Evolutionary conservation across 371 early-diverging fungal species (phyloP), one percentile per base, ranked within the genome.

Genomic region (Lichtheimia hyalospora): DNA sequence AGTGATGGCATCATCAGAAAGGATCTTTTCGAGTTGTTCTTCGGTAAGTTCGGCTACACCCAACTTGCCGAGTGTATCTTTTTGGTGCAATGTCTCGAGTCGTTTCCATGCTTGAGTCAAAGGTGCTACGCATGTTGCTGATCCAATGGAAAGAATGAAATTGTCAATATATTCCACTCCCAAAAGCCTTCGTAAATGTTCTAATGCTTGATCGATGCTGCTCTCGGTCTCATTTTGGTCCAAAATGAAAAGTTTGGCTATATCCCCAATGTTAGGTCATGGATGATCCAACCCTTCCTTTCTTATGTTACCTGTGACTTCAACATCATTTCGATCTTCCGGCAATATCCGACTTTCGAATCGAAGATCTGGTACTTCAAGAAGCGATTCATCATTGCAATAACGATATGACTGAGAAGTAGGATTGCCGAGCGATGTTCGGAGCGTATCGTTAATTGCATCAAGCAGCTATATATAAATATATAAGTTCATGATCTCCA

Each of bases 201-300:
- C 34, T 44, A 82, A 51, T 1, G 83, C 72, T 3, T 61, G 54
- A 21, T 69, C 64, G 40, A 83, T 56, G 15, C 62, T 60, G 49
- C 53, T 24, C 5, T 72, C 63, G 48, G 67, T 53, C 46, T 52
- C 49, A 18, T 60, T 53, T 39, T 57, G 46, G 34, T 70, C 52
- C 21, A 77, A 18, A 57, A 68, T 79, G 53, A 83, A 83, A 20
- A 83, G 56, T 62, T 83, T 83, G 58, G 71, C 83, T 82, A 64
- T 42, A 54, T 34, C 34, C 27, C 8, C 34, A 34, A 34, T 34
- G 34, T 34, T 34, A 34, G 34, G 8, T 34, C 34, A 34, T 34
- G 34, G 5, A 34, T 10, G 10, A 34, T 6, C 10, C 34, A 24
- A 3, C 7, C 20, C 10, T 55, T 51, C 25, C 57, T 15, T 43